Evolutionary conservation across 371 early-diverging fungal genomes (phyloP).

Genomic region (Rhizopus delemar): DNA sequence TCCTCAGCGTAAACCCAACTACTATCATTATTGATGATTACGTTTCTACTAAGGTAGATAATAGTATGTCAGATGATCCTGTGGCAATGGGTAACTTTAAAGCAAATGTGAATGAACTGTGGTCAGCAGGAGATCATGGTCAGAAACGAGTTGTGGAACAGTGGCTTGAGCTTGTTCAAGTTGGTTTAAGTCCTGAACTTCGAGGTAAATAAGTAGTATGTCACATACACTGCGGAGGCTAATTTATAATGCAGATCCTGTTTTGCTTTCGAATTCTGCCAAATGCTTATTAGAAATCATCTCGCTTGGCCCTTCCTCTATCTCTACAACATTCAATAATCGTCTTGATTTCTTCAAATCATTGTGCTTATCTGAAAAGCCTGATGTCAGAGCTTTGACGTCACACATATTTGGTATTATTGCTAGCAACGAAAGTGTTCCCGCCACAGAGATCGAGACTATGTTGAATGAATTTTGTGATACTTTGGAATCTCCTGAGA

Average conservation of each 20-base stretch:
- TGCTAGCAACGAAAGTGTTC: slow-evolving; percentile 52
- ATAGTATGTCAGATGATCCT: slow-evolving; percentile 53
- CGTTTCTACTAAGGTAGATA: slow-evolving; percentile 54
- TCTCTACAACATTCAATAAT: slow-evolving; percentile 60
- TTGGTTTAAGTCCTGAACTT: slow-evolving; percentile 44
- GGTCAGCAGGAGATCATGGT: slow-evolving; percentile 36
- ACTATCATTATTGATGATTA: slow-evolving; percentile 57
- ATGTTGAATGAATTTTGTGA: slow-evolving; percentile 47
- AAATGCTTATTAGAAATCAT: slow-evolving; percentile 74
- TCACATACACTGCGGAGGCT: background rate
- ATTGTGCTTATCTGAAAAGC: slow-evolving; percentile 60
- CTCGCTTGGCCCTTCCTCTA: slow-evolving; percentile 67
- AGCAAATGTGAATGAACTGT: slow-evolving; percentile 39
- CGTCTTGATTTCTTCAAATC: slow-evolving; percentile 66
- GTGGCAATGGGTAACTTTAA: slow-evolving; percentile 44
- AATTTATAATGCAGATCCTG: slow-evolving; percentile 39
- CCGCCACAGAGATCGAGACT: slow-evolving; percentile 40
- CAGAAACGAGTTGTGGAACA: slow-evolving; percentile 41
- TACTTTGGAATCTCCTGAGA: slow-evolving; percentile 34
- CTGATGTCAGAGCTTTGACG: slow-evolving; percentile 66
- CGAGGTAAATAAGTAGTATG: slow-evolving; percentile 32
- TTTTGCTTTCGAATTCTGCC: slow-evolving; percentile 66
- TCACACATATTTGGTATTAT: slow-evolving; percentile 78
- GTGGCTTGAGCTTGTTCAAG: slow-evolving; percentile 61
- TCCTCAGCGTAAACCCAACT: slow-evolving; percentile 55